Evolutionary conservation across 1,284 basidiomycete genomes (phyloP).

Genomic region (Xerocomus minutiporus): DNA sequence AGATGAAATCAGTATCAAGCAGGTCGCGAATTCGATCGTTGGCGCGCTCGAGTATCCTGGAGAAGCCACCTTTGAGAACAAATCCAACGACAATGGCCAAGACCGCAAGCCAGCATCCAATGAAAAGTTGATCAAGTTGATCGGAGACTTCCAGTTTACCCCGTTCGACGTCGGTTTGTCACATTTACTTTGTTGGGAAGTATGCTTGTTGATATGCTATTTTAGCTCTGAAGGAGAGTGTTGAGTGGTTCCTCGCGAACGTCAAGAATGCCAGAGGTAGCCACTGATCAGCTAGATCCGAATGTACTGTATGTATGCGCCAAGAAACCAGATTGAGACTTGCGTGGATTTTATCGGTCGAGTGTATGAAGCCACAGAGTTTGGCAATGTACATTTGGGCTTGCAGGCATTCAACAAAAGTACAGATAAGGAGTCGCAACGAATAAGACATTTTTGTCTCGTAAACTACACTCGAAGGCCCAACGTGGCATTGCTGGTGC

Average conservation of each 20-base stretch:
- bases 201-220: background rate
- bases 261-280: constrained; percentile 54
- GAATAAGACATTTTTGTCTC: background rate
- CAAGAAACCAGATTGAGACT: background rate
- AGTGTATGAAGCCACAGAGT: too few species aligned
- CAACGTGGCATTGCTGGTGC: background rate
- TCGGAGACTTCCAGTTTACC: constrained; percentile 79
- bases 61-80: constrained; percentile 54
- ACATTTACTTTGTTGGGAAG: constrained; percentile 22
- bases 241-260: constrained; percentile 78
- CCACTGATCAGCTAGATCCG: constrained; percentile 6
- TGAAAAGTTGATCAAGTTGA: constrained; percentile 66
- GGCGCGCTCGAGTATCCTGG: constrained; percentile 61
- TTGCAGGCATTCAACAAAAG: too few species aligned
- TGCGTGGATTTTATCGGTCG: background rate
- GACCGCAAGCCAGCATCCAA: constrained; percentile 94
- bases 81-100: constrained; percentile 61
- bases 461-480: constrained; percentile 1
- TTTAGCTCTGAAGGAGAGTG: constrained; percentile 63
- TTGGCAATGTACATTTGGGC: too few species aligned
- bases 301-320: constrained; percentile 6
- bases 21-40: constrained; percentile 81
- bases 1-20: constrained; percentile 85
- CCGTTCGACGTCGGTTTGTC: constrained; percentile 71
- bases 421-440: background rate